Evolutionary conservation across 176 grass and related monocot species (phyloP).

Genomic region (Aegilops tauschii): DNA sequence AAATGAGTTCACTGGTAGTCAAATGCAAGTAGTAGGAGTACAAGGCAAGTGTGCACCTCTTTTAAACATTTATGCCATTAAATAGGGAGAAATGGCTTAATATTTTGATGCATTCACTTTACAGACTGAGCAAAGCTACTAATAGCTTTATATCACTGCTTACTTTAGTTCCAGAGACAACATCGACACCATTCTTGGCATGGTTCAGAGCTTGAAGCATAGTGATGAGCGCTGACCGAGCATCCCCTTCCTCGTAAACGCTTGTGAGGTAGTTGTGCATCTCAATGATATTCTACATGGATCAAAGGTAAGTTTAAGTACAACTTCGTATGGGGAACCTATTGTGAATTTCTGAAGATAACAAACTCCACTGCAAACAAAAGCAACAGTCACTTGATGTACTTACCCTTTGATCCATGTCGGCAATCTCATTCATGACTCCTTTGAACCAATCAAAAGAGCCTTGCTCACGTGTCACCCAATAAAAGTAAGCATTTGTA

Average conservation of each 20-base stretch:
- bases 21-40: conserved; percentile 23
- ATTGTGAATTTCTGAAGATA: conserved; percentile 3
- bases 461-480: conserved; percentile 98
- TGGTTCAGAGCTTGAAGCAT: conserved; percentile 98
- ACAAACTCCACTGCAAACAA: conserved; percentile 10
- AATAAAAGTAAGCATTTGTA: conserved; percentile 98
- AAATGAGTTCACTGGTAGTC: conserved; percentile 11
- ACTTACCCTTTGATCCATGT: conserved; percentile 88
- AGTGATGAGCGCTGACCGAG: conserved; percentile 93
- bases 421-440: conserved; percentile 96
- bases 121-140: neutral
- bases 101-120: neutral
- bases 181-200: conserved; percentile 94
- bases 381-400: neutral
- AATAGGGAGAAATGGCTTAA: neutral
- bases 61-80: neutral
- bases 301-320: conserved; percentile 24
- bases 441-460: conserved; percentile 99
- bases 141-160: conserved; percentile 24
- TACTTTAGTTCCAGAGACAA: conserved; percentile 96
- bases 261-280: conserved; percentile 99
- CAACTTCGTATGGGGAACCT: neutral
- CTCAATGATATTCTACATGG: conserved; percentile 85
- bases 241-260: conserved; percentile 98
- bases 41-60: conserved; percentile 5